Base-by-base conservation (phyloP, 495 filamentous ascomycete species). In the Stereocaulon alpinum region DNA sequence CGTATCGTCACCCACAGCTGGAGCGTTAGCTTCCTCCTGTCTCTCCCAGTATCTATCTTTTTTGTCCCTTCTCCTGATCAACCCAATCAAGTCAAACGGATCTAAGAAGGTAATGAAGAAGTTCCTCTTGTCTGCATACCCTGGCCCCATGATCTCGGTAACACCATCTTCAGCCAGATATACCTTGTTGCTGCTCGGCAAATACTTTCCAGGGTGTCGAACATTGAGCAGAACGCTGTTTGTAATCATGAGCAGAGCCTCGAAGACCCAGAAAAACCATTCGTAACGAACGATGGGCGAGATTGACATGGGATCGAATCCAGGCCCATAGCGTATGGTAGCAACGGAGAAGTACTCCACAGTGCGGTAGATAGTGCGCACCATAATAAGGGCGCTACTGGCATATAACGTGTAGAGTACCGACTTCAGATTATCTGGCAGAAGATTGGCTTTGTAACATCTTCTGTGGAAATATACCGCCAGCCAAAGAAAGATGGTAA, bases 231-330 rank as follows among this genome's bases (percentile, higher is more conserved):
- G 59, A 11, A 78, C 70, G 22, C 72, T 76, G 57, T 88, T 89
- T 49, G 63, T 50, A 3, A 84, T 73, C 86, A 90, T 89, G 52
- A 86, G 68, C 12, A 67, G 67, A 0, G 76, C 77, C 67, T 89
- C 86, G 61, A 88, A 88, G 40, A 89, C 73, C 70, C 80, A 89
- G 66, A 88, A 87, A 67, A 81, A 87, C 80, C 81, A 85, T 67
- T 89, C 86, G 54, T 85, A 79, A 29, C 80, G 78, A 47, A 86
- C 55, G 40, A 86, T 69, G 0, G 82, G 80, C 40, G 75, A 81
- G 49, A 78, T 66, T 6, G 75, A 52, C 50, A 52, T 53, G 0
- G 63, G 62, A 45, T 80, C 73, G n/a, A 65, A 58, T 55, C 63
- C 24, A 59, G 37, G n/a, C 45, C 67, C 40, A 61, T 72, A 49